Conservation (phyloP, 805 yeast genomes). For the Phaffomyces opuntiae region DNA sequence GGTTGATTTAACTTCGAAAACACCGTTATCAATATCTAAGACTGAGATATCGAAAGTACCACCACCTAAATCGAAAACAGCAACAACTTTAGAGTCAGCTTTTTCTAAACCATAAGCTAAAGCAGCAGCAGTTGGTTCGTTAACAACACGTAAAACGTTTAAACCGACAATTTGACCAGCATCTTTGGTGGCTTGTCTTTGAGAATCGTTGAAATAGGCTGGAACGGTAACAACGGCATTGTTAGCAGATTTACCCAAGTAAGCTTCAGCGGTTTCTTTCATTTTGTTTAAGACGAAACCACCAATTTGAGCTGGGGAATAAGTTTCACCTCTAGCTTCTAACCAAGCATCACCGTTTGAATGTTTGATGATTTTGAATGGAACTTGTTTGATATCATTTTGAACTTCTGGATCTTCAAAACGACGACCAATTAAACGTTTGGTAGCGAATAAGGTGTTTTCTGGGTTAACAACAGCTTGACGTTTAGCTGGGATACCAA, state of each 20-base stretch:
- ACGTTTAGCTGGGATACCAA: conserved; percentile 72
- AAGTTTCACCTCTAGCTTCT: conserved; percentile 33
- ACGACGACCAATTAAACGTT: conserved; percentile 73
- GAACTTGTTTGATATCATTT: conserved; percentile 56
- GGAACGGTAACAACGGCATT: conserved; percentile 78
- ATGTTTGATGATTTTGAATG: conserved; percentile 56
- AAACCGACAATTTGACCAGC: conserved; percentile 76
- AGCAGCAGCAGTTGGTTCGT: conserved; percentile 94
- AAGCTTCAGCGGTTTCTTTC: conserved; percentile 58
- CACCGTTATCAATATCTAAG: conserved; percentile 72
- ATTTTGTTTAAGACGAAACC: conserved; percentile 58
- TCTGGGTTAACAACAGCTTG: conserved; percentile 74
- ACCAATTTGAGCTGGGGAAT: conserved; percentile 69
- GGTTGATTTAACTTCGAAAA: conserved; percentile 75
- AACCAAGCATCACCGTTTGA: conserved; percentile 68
- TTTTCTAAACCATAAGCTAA: conserved; percentile 98
- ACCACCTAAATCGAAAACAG: conserved; percentile 72
- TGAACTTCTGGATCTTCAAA: conserved; percentile 68
- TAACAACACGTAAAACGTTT: conserved; percentile 68
- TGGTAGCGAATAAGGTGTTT: conserved; percentile 77
- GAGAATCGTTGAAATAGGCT: conserved; percentile 75
- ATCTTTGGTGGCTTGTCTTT: conserved; percentile 77
- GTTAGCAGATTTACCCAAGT: conserved; percentile 43
- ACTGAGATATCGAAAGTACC: conserved; percentile 82
- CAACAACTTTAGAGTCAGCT: conserved; percentile 57